Conservation (phyloP, 495 filamentous ascomycete genomes). For the Neurospora tetrasperma region DNA sequence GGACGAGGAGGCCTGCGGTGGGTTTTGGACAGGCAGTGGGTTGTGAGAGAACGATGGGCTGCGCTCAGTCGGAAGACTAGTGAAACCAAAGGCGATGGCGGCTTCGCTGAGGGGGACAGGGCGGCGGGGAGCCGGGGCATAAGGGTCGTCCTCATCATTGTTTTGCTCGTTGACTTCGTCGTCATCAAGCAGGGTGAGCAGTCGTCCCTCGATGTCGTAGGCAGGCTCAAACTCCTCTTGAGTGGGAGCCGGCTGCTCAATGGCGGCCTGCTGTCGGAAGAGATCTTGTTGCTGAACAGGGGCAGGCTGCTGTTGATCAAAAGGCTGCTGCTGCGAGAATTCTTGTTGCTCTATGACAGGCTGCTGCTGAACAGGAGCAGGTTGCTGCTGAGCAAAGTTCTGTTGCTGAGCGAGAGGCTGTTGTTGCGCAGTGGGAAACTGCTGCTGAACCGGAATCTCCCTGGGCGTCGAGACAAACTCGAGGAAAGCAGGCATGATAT, state of each 20-base stretch:
- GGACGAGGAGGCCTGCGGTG: neutral
- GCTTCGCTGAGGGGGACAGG: neutral
- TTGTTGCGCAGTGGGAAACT: neutral
- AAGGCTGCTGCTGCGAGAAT: neutral
- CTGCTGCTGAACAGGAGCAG: neutral
- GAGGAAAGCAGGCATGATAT: neutral
- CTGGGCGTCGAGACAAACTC: neutral
- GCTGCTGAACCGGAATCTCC: neutral
- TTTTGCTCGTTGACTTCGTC: neutral
- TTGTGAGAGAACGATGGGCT: neutral
- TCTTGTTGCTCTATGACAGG: neutral
- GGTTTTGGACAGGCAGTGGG: neutral
- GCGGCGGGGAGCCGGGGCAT: neutral
- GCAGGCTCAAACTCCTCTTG: neutral
- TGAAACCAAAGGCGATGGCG: neutral
- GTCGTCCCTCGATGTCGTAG: neutral
- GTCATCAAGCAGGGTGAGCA: neutral
- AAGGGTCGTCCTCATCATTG: neutral
- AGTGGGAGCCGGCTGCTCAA: neutral
- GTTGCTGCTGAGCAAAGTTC: neutral
- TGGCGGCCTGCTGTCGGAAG: neutral
- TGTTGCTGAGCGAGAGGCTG: neutral
- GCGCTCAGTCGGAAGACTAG: neutral
- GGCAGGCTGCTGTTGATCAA: neutral
- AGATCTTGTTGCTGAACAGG: neutral